phyloP scores from a whole-genome alignment of 768 basidiomycete species.

The Fibroporia radiculosa region DNA sequence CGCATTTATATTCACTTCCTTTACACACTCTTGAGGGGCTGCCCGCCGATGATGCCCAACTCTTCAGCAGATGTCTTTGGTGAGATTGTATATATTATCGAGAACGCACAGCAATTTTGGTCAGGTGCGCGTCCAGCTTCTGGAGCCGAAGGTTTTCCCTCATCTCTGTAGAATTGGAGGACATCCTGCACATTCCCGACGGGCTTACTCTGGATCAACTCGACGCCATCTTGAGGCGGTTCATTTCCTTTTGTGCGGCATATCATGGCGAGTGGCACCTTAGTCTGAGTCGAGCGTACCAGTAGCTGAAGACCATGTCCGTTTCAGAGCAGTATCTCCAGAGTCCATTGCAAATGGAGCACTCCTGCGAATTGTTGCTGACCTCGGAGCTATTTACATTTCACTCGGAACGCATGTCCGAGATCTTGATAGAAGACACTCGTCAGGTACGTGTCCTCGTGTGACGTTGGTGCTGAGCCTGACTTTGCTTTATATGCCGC shows the following conservation, averaged over 20 bases:
- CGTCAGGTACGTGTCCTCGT: slow-evolving; percentile 43
- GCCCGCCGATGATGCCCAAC: no score
- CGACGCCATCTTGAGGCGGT: slow-evolving; percentile 73
- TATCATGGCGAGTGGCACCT: slow-evolving; percentile 66
- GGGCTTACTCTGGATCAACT: slow-evolving; percentile 63
- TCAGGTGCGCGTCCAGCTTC: slow-evolving; percentile 47
- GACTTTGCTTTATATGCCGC: slow-evolving; percentile 1
- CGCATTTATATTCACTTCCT: no score
- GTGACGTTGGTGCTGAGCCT: background rate
- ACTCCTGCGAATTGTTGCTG: slow-evolving; percentile 70
- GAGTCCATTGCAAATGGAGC: slow-evolving; percentile 74
- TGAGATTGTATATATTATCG: slow-evolving; percentile 76
- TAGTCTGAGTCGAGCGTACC: slow-evolving; percentile 2
- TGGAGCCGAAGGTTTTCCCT: slow-evolving; percentile 1
- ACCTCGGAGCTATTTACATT: slow-evolving; percentile 84
- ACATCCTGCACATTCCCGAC: slow-evolving; percentile 60
- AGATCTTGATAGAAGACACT: slow-evolving; percentile 64
- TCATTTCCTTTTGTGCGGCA: slow-evolving; percentile 68
- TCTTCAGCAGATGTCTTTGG: slow-evolving; percentile 40
- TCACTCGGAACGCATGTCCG: slow-evolving; percentile 89
- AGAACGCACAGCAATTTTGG: slow-evolving; percentile 86
- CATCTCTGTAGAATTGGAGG: slow-evolving; percentile 68
- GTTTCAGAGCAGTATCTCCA: slow-evolving; percentile 70
- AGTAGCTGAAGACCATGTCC: background rate
- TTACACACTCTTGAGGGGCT: no score